Base-by-base conservation (phyloP, 2,329 filamentous ascomycete genomes). In the Penicillium sp. region DNA sequence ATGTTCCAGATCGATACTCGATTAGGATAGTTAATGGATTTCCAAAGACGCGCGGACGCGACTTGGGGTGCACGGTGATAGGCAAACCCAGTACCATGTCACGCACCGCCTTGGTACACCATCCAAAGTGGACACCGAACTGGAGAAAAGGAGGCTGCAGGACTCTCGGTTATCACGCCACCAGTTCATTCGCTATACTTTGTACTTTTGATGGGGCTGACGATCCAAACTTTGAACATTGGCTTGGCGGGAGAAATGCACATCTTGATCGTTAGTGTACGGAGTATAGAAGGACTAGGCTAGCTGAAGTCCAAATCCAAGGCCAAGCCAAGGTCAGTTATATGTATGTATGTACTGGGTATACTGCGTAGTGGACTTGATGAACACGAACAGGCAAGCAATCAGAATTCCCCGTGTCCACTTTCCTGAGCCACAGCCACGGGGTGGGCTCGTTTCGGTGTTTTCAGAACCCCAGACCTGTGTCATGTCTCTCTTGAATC, bases 401-500 rank as follows among this genome's bases (percentile, higher is more conserved):
- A 34, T 11, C 14, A 34, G 31, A 18, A 34, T 34, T 10, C 23
- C 22, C 16, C 16, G 42, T 40, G 34, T 42, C 49, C 46, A 49
- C 49, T 54, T 49, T 46, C 51, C 40, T 44, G 51, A 59, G 55
- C 55, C 56, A 59, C 55, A 55, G 56, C 56, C 56, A 59, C 56
- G 53, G 41, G 47, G 53, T 46, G 46, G 46, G 47, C 42, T 49
- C 46, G 34, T 49, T 46, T 52, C 50, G 44, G 35, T 44, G 44
- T 57, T 58, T 59, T 55, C 52, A 59, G 56, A 59, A 55, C 56
- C 56, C 55, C 55, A 57, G 56, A 55, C 49, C 26, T 32, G 42
- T 44, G 42, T 44, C 42, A 44, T 37, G 28, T 20, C 18, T 20
- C 18, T 20, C 1, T 20, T 20, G 18, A 20, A 20, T 20, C 18